Percentiles rank a stretch among this genome's conserved stretches.
These are phyloP conservation scores for Cercospora brassicicola DNA, from an alignment of 2,329 filamentous ascomycete species.

Conservation along the genomic window DNA sequence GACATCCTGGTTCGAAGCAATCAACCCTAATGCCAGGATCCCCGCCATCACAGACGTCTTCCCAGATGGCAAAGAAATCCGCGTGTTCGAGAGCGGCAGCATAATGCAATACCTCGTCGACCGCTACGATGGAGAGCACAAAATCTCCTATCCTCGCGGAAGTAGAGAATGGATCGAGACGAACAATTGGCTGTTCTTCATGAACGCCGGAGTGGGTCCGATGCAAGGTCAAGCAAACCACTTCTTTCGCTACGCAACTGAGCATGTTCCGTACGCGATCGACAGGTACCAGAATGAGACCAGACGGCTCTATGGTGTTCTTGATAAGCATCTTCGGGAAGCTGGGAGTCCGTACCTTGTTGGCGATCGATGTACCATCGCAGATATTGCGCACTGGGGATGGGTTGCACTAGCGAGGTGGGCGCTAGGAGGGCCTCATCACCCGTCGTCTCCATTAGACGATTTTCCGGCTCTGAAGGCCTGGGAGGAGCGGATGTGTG, in stretches of 20 bases:
- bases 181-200: constrained; percentile 68
- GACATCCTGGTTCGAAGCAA: constrained; percentile 80
- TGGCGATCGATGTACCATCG: constrained; percentile 65
- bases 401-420: constrained; percentile 66
- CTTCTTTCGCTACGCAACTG: constrained; percentile 63
- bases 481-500: constrained; percentile 71
- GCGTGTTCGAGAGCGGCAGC: constrained; percentile 77
- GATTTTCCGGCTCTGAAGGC: constrained; percentile 74
- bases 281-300: constrained; percentile 81
- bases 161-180: constrained; percentile 71
- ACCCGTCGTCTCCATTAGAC: constrained; percentile 48
- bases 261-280: constrained; percentile 78
- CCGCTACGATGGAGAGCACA: constrained; percentile 63
- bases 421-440: constrained; percentile 57
- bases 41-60: constrained; percentile 80
- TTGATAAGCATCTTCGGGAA: constrained; percentile 66
- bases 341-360: constrained; percentile 55
- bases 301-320: constrained; percentile 71
- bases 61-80: constrained; percentile 68
- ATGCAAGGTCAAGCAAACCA: constrained; percentile 55
- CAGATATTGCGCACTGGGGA: constrained; percentile 76
- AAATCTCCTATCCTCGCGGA: constrained; percentile 73
- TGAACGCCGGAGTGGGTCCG: constrained; percentile 64
- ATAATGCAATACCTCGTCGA: constrained; percentile 86
- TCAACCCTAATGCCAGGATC: constrained; percentile 91